Percentiles rank a stretch among this genome's conserved stretches.
phyloP scores from a whole-genome alignment of 441 rosid species.

The Corymbia citriodora region DNA sequence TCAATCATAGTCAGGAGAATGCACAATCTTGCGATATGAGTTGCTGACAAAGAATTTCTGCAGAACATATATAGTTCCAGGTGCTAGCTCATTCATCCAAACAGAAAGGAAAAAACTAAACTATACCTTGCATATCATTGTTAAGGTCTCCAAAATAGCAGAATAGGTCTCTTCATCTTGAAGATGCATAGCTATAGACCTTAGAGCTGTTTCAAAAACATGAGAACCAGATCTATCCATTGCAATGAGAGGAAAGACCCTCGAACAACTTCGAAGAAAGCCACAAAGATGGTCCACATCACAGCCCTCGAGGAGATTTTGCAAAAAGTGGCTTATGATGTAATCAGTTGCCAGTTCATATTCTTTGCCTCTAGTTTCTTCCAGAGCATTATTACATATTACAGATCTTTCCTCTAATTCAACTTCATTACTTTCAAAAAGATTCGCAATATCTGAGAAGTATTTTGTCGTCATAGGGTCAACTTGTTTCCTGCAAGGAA shows the following conservation, averaged over 20 bases:
- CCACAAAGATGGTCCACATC: slow-evolving; percentile 75
- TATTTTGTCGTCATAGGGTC: slow-evolving; percentile 78
- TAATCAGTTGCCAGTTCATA: slow-evolving; percentile 89
- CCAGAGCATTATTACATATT: slow-evolving; percentile 82
- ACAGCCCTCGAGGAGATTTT: slow-evolving; percentile 82
- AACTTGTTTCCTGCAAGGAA: slow-evolving; percentile 65
- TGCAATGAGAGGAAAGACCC: slow-evolving; percentile 67
- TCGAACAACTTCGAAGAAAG: slow-evolving; percentile 58
- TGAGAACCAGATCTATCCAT: slow-evolving; percentile 96
- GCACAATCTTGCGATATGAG: not conserved
- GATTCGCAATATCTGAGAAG: slow-evolving; percentile 80
- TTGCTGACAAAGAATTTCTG: not conserved
- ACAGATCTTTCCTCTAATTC: slow-evolving; percentile 70
- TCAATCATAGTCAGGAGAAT: not conserved
- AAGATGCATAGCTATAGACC: slow-evolving; percentile 67
- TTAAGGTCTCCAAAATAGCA: slow-evolving; percentile 61
- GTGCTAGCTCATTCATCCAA: not conserved
- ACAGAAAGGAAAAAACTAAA: not conserved
- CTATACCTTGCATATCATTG: slow-evolving; percentile 70
- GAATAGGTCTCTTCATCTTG: slow-evolving; percentile 56
- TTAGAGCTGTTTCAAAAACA: slow-evolving; percentile 89
- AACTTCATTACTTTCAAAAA: slow-evolving; percentile 69
- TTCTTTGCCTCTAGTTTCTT: slow-evolving; percentile 87
- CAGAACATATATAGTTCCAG: not conserved
- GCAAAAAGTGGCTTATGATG: slow-evolving; percentile 76